Evolutionary conservation across 352 stramenopile species (phyloP).

Genomic region (Pythium phragmitis): DNA sequence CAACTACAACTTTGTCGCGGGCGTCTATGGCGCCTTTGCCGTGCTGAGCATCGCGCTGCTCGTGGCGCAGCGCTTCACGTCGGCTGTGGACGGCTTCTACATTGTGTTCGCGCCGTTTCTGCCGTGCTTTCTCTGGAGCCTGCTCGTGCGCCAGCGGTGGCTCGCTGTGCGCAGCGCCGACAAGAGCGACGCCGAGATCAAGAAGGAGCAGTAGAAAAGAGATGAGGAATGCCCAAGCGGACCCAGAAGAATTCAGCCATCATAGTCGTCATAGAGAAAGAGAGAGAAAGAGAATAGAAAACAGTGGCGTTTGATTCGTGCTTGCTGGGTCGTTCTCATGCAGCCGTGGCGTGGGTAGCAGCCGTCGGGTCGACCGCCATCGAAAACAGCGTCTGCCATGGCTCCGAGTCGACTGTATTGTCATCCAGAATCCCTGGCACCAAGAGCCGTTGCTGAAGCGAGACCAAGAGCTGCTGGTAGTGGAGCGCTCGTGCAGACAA

Average conservation of each 20-base stretch:
- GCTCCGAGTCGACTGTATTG: background rate
- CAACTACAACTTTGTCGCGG: constrained; percentile 90
- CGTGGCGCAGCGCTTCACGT: constrained; percentile 58
- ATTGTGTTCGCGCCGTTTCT: constrained; percentile 81
- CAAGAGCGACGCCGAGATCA: constrained; percentile 3
- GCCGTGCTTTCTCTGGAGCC: constrained; percentile 82
- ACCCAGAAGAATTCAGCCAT: background rate
- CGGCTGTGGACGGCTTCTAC: constrained; percentile 80
- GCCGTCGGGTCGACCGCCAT: background rate
- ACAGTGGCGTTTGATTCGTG: background rate
- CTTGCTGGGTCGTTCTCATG: background rate
- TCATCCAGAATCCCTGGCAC: background rate
- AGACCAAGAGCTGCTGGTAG: background rate
- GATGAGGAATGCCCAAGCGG: constrained; percentile 1
- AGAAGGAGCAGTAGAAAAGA: constrained; percentile 19
- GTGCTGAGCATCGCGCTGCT: constrained; percentile 56
- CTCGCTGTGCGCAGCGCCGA: constrained; percentile 26
- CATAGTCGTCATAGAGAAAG: constrained; percentile 4
- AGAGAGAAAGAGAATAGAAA: constrained; percentile 14
- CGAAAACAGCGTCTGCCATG: constrained; percentile 1
- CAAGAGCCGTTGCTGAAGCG: background rate
- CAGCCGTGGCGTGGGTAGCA: constrained; percentile 1
- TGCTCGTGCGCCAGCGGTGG: constrained; percentile 77
- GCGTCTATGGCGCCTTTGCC: constrained; percentile 73
- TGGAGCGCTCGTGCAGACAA: background rate